Conservation (phyloP, 371 early-diverging fungal genomes). For the Rhizopus sp. region DNA sequence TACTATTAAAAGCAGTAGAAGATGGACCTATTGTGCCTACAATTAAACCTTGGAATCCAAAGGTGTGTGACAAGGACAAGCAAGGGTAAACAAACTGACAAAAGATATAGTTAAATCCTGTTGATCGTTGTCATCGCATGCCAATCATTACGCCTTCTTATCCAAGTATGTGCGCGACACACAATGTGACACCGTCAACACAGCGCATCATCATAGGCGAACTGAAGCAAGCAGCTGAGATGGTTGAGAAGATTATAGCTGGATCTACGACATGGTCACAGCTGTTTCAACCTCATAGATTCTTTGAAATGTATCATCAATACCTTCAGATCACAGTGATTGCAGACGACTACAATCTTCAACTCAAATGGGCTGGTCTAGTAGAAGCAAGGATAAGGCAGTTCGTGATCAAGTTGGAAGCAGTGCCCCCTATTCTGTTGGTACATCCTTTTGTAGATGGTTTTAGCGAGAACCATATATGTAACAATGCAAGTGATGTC, state of each 20-base stretch:
- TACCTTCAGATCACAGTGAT: slow-evolving; percentile 86
- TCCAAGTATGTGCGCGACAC: slow-evolving; percentile 98
- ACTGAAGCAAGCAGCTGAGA: slow-evolving; percentile 19
- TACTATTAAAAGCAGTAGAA: slow-evolving; percentile 77
- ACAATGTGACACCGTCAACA: slow-evolving; percentile 72
- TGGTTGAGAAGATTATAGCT: slow-evolving; percentile 25
- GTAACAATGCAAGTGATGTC: slow-evolving; percentile 61
- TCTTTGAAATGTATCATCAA: slow-evolving; percentile 83
- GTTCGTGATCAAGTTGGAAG: slow-evolving; percentile 83
- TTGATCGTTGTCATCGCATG: slow-evolving; percentile 71
- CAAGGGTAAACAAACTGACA: not conserved
- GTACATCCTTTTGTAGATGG: slow-evolving; percentile 91
- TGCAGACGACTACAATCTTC: slow-evolving; percentile 50
- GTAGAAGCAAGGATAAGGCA: slow-evolving; percentile 93
- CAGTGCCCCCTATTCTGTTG: slow-evolving; percentile 63
- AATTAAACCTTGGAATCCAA: slow-evolving; percentile 88
- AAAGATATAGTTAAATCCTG: not conserved
- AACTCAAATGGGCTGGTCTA: slow-evolving; percentile 77
- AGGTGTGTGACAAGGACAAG: slow-evolving; percentile 5
- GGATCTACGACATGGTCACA: slow-evolving; percentile 18
- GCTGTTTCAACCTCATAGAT: slow-evolving; percentile 82
- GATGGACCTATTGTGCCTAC: slow-evolving; percentile 60
- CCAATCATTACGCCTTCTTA: slow-evolving; percentile 96
- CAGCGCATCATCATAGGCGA: slow-evolving; percentile 68
- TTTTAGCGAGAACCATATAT: slow-evolving; percentile 62